Evolutionary conservation across 208 protist genomes (phyloP).

Genomic region (Wallacemonas sp.): DNA sequence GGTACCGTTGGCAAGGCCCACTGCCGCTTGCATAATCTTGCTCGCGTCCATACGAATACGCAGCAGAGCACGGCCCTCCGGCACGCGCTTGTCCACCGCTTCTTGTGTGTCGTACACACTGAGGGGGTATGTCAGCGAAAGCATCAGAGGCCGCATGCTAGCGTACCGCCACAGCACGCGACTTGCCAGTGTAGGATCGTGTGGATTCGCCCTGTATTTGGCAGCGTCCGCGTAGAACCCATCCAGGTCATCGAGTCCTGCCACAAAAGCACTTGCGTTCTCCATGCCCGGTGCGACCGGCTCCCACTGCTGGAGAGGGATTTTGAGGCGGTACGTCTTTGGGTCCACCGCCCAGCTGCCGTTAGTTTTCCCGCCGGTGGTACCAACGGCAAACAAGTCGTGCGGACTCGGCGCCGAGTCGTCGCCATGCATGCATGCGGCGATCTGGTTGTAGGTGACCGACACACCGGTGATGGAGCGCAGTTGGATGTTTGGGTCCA

Average conservation of each 20-base stretch:
- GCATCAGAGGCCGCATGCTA: neutral
- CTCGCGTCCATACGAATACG: neutral
- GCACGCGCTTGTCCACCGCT: neutral
- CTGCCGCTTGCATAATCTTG: neutral
- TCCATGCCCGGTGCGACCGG: neutral
- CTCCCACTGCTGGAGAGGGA: neutral
- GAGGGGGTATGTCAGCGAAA: neutral
- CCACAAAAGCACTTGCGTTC: neutral
- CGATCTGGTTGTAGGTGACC: neutral
- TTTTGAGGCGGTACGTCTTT: neutral
- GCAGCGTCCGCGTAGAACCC: neutral
- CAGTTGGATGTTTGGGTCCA: neutral
- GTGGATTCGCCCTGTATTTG: neutral
- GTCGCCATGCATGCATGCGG: constrained; percentile 1
- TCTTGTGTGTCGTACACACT: neutral
- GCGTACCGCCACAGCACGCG: neutral
- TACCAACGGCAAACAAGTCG: neutral
- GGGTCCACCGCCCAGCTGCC: constrained; percentile 7
- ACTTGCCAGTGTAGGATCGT: neutral
- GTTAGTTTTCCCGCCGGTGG: neutral
- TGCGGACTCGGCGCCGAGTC: neutral
- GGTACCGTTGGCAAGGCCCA: neutral
- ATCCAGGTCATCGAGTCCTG: neutral
- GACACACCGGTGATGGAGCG: neutral
- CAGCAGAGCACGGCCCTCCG: neutral